Conservation (phyloP, 2,329 filamentous ascomycete species). For the Fonsecaea multimorphosa region DNA sequence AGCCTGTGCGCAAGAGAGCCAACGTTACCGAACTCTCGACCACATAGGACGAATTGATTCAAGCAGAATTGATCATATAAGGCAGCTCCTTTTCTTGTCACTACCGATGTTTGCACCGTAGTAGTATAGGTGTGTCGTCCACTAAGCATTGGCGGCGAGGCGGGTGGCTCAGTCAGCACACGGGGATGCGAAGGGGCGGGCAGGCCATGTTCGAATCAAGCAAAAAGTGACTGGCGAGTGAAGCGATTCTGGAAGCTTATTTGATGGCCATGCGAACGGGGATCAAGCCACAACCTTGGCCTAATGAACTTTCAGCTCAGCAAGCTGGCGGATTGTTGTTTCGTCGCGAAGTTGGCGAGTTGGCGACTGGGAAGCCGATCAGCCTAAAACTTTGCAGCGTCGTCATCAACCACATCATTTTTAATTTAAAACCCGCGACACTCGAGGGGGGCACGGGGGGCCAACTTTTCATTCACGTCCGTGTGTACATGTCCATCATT, state of each 20-base stretch:
- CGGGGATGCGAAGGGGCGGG: neutral
- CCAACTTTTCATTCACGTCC: neutral
- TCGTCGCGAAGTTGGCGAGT: neutral
- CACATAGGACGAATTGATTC: too few species aligned
- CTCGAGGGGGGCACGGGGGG: neutral
- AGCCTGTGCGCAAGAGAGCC: too few species aligned
- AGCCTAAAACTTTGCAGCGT: neutral
- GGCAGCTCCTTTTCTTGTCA: too few species aligned
- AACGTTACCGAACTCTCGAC: too few species aligned
- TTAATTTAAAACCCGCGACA: neutral
- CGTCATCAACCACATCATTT: neutral
- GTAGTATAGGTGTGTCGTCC: neutral
- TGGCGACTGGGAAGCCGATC: neutral
- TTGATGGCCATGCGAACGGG: neutral
- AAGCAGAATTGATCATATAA: too few species aligned
- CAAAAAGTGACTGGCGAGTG: slow-evolving; percentile 1
- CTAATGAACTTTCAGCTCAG: neutral
- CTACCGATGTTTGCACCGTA: neutral
- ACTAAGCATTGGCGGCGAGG: slow-evolving; percentile 17
- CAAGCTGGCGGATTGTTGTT: neutral
- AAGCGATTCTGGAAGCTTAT: neutral
- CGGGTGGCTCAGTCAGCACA: slow-evolving; percentile 12
- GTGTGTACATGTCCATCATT: neutral
- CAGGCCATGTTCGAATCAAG: slow-evolving; percentile 4
- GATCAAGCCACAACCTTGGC: neutral